Percentiles rank a stretch among this genome's conserved stretches.
Evolutionary conservation across 345 rosid species (phyloP).

Genomic region (Dipteronia sinensis): DNA sequence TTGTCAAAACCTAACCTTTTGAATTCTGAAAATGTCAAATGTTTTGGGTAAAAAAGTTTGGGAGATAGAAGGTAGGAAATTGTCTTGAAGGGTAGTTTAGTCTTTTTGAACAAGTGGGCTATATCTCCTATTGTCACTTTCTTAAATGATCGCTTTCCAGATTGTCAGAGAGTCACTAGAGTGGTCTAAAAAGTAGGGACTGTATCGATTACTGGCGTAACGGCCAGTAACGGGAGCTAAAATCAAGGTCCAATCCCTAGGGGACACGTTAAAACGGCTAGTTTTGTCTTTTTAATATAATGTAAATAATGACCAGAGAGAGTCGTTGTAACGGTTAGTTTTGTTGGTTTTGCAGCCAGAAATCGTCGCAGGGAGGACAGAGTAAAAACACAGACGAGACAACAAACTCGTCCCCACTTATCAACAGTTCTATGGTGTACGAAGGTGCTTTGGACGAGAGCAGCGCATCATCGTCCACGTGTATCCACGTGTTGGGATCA

Average conservation of each 20-base stretch:
- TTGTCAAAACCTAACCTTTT: not conserved
- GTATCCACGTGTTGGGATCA: constrained; percentile 22
- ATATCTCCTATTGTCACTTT: no score
- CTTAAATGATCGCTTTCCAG: no score
- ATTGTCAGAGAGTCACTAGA: not conserved
- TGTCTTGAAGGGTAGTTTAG: not conserved
- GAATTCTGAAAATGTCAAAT: no score
- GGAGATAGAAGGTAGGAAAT: not conserved
- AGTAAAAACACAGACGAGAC: constrained; percentile 20
- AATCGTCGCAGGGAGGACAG: constrained; percentile 60
- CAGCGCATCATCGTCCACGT: constrained; percentile 44
- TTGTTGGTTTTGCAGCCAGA: constrained; percentile 52
- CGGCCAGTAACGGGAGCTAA: no score
- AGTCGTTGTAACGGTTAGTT: constrained; percentile 29
- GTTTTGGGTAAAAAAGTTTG: no score
- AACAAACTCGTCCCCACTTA: constrained; percentile 13
- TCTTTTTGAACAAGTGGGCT: not conserved
- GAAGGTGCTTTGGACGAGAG: constrained; percentile 60
- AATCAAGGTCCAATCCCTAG: constrained; percentile 4
- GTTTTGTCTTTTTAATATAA: not conserved
- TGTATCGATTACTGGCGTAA: no score
- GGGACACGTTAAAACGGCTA: constrained; percentile 20
- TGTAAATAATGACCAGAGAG: not conserved
- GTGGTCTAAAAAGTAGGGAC: not conserved
- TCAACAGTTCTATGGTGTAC: constrained; percentile 61